phyloP scores from a whole-genome alignment of 2,329 filamentous ascomycete genomes.

The Cadophora sp. region DNA sequence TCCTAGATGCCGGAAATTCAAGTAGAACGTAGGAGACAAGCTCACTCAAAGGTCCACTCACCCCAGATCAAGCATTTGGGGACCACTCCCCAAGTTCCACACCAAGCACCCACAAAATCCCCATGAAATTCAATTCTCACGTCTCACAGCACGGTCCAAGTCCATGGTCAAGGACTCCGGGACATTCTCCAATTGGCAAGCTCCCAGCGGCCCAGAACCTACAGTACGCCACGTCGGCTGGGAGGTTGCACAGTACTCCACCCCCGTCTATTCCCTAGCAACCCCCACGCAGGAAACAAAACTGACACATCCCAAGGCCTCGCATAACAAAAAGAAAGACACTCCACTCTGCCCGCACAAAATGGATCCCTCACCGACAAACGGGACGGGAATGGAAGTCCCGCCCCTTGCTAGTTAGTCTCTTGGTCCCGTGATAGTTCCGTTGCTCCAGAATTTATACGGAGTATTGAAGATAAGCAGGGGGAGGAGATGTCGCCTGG shows the following conservation, averaged over 20 bases:
- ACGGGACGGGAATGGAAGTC: not conserved
- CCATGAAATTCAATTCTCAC: not conserved
- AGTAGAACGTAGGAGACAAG: not conserved
- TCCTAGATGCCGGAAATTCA: too few species aligned
- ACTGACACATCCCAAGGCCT: not conserved
- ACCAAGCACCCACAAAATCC: not conserved
- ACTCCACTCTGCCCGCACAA: not conserved
- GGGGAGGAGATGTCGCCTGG: not conserved
- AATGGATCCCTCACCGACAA: not conserved
- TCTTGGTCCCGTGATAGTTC: too few species aligned
- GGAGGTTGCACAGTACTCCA: not conserved
- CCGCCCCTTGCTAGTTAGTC: not conserved
- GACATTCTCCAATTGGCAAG: conserved; percentile 7
- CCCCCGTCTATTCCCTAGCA: not conserved
- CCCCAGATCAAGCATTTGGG: not conserved
- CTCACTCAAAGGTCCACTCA: not conserved
- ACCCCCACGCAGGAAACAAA: not conserved
- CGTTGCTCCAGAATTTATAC: conserved; percentile 5
- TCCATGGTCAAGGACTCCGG: conserved; percentile 8
- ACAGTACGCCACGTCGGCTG: not conserved
- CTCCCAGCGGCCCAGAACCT: not conserved
- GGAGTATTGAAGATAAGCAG: conserved; percentile 8
- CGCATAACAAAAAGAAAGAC: not conserved
- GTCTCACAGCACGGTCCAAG: conserved; percentile 2
- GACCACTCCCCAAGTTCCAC: not conserved